phyloP scores from a whole-genome alignment of 371 early-diverging fungal species.

The Mucor irregularis region DNA sequence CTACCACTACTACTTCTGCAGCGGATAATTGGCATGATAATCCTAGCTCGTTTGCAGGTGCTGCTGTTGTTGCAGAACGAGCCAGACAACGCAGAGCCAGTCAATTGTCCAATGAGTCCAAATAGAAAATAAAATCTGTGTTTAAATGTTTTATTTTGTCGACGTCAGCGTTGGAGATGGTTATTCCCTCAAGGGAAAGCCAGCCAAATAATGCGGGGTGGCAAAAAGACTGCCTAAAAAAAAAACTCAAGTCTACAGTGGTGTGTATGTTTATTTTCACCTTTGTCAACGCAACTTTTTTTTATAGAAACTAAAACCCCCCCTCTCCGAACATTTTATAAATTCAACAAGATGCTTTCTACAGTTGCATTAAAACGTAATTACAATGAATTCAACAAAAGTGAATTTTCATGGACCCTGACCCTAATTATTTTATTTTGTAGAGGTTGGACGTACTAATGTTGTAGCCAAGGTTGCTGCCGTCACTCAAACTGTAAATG shows the following conservation, averaged over 20 bases:
- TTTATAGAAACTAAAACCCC: no score
- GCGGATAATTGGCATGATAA: not conserved
- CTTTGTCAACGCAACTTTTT: no score
- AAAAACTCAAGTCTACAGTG: no score
- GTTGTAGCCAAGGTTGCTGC: constrained; percentile 21
- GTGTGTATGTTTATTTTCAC: no score
- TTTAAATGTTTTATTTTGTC: not conserved
- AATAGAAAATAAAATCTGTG: not conserved
- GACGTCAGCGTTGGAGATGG: not conserved
- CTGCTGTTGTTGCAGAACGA: constrained; percentile 12
- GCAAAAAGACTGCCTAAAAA: not conserved
- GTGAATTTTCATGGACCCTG: not conserved
- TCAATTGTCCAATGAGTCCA: not conserved
- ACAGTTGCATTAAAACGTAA: constrained; percentile 32
- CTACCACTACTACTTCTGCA: no score
- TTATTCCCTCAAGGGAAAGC: not conserved
- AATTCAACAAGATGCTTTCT: constrained; percentile 18
- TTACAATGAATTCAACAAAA: not conserved
- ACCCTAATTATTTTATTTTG: not conserved
- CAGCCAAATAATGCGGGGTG: not conserved
- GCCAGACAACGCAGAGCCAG: constrained; percentile 7
- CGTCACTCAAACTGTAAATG: constrained; percentile 31
- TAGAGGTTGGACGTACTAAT: constrained; percentile 40
- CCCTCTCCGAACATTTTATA: not conserved
- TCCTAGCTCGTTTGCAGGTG: constrained; percentile 8